These are phyloP conservation scores for Pharus latifolius DNA, from an alignment of 176 grass and related monocot species.

Conservation along the genomic window DNA sequence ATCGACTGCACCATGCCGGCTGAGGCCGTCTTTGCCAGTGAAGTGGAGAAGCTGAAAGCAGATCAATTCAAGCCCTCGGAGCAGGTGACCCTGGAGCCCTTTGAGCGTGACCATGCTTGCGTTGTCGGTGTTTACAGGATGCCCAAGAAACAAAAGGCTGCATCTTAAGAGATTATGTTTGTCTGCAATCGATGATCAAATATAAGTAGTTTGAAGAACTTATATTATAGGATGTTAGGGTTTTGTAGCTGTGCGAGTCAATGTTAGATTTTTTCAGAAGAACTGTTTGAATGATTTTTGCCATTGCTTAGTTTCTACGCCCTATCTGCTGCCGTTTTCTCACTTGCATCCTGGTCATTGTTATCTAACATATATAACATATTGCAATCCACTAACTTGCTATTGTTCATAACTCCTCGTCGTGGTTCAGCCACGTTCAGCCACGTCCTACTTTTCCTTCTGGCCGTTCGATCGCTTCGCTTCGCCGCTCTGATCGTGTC, in stretches of 20 bases:
- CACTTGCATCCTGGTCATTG: no score
- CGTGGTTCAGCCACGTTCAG: no score
- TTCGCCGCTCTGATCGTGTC: no score
- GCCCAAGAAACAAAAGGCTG: slow-evolving; percentile 65
- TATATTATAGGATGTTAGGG: neutral
- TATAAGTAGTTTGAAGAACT: neutral
- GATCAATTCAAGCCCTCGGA: slow-evolving; percentile 86
- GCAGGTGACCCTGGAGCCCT: slow-evolving; percentile 80
- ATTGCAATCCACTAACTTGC: no score
- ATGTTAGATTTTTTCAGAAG: neutral
- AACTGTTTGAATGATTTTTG: no score
- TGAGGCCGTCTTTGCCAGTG: slow-evolving; percentile 58
- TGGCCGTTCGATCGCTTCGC: no score
- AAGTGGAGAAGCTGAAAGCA: slow-evolving; percentile 81
- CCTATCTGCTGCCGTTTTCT: no score
- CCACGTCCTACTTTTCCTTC: no score
- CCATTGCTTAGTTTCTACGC: no score
- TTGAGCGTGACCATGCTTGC: slow-evolving; percentile 64
- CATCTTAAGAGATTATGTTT: neutral
- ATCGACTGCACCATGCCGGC: slow-evolving; percentile 67
- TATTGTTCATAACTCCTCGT: no score
- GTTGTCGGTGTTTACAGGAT: slow-evolving; percentile 72
- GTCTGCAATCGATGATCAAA: neutral
- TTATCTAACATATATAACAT: no score
- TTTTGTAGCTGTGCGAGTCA: neutral